Percentiles rank a stretch among this genome's conserved stretches.
These are phyloP conservation scores for Meredithiella fracta DNA, from an alignment of 2,329 filamentous ascomycete genomes.

Conservation along the genomic window DNA sequence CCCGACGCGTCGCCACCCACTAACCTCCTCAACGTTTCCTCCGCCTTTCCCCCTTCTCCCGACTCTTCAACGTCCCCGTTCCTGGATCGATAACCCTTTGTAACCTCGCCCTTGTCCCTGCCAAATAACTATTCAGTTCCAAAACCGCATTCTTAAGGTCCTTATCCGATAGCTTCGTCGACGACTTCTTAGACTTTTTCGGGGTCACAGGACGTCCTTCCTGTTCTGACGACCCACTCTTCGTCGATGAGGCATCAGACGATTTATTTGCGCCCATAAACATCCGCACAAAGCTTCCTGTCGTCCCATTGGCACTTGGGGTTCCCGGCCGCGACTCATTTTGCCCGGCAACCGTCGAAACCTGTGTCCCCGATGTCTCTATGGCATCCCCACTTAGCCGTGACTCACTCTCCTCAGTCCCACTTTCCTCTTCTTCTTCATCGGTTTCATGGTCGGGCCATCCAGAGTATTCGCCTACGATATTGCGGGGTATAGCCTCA, in stretches of 20 bases:
- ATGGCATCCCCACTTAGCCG: constrained; percentile 12
- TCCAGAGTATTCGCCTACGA: constrained; percentile 65
- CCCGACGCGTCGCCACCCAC: constrained; percentile 23
- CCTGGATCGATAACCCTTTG: constrained; percentile 45
- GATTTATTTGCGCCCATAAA: constrained; percentile 25
- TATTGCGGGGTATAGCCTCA: constrained; percentile 70
- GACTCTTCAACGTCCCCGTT: constrained; percentile 43
- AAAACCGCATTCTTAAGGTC: constrained; percentile 68
- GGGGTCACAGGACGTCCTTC: constrained; percentile 19
- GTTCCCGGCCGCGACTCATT: constrained; percentile 10
- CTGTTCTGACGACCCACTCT: constrained; percentile 30
- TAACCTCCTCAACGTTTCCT: constrained; percentile 32
- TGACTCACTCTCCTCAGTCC: constrained; percentile 16
- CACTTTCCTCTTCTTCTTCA: constrained; percentile 25
- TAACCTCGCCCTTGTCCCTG: constrained; percentile 57
- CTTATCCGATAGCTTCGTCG: constrained; percentile 52
- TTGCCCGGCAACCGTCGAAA: not conserved
- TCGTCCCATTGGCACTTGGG: constrained; percentile 11
- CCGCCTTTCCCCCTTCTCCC: constrained; percentile 29
- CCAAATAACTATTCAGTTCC: constrained; percentile 74
- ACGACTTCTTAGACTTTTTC: constrained; percentile 13
- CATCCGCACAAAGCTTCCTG: constrained; percentile 35
- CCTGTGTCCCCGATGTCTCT: not conserved
- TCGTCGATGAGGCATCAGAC: constrained; percentile 9
- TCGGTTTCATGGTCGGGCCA: constrained; percentile 27